Conservation (phyloP, 2,329 filamentous ascomycete species). For the Verticillium alfalfae region DNA sequence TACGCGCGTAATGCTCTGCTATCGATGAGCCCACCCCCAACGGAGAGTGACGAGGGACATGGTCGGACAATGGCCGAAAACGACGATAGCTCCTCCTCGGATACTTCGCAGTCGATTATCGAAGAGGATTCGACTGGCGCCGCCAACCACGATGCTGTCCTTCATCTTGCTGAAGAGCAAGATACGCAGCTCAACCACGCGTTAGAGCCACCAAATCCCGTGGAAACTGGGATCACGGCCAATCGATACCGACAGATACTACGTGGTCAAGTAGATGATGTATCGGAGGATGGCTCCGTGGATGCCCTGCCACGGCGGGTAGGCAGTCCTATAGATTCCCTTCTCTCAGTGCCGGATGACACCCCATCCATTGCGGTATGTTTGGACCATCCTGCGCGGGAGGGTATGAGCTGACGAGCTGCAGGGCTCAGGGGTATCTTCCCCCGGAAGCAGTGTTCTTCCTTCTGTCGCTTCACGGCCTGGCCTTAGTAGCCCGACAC, state of each 20-base stretch:
- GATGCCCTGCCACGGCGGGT: slow-evolving; percentile 47
- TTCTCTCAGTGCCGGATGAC: slow-evolving; percentile 73
- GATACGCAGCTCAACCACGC: slow-evolving; percentile 14
- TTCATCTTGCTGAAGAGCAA: slow-evolving; percentile 27
- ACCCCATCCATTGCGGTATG: slow-evolving; percentile 76
- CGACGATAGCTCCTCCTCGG: slow-evolving; percentile 36
- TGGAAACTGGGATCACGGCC: slow-evolving; percentile 28
- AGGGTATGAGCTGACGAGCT: slow-evolving; percentile 19
- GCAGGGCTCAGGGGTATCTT: slow-evolving; percentile 57
- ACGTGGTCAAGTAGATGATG: slow-evolving; percentile 34
- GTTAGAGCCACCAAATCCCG: slow-evolving; percentile 9
- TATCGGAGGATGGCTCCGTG: slow-evolving; percentile 48
- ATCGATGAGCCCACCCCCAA: slow-evolving; percentile 11
- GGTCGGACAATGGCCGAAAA: slow-evolving; percentile 41
- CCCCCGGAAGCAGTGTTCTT: slow-evolving; percentile 69
- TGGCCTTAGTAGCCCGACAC: slow-evolving; percentile 64
- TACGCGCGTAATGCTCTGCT: slow-evolving; percentile 11
- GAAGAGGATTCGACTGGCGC: background rate
- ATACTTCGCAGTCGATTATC: slow-evolving; percentile 22
- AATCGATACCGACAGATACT: slow-evolving; percentile 41
- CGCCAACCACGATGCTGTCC: slow-evolving; percentile 34
- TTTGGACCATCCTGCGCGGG: background rate
- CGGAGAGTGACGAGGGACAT: slow-evolving; percentile 26
- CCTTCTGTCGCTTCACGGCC: slow-evolving; percentile 64
- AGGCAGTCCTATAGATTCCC: slow-evolving; percentile 64